phyloP scores from a whole-genome alignment of 129 eudicot species.

The Tanacetum coccineum region DNA sequence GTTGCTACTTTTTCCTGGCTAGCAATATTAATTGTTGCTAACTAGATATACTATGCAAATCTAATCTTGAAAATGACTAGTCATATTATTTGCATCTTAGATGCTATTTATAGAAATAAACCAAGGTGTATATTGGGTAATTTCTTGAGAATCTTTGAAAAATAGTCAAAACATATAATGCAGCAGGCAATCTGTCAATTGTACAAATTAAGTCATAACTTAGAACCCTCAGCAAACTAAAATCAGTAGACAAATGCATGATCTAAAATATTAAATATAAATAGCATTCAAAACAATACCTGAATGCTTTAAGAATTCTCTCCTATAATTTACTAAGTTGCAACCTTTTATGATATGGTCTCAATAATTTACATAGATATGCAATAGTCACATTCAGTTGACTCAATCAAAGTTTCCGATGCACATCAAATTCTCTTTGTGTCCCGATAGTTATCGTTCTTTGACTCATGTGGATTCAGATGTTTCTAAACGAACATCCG shows the following conservation, averaged over 20 bases:
- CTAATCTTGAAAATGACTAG: constrained; percentile 22
- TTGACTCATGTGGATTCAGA: too few species aligned
- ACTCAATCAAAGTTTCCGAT: too few species aligned
- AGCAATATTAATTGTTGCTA: constrained; percentile 17
- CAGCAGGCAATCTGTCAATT: background rate
- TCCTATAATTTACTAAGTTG: too few species aligned
- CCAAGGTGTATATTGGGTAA: constrained; percentile 12
- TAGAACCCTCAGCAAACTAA: background rate
- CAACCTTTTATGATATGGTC: too few species aligned
- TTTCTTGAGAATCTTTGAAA: constrained; percentile 1
- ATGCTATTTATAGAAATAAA: constrained; percentile 8
- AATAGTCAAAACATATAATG: constrained; percentile 1
- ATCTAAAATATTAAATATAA: background rate
- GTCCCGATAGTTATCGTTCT: too few species aligned
- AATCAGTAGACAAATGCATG: background rate
- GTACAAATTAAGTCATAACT: background rate
- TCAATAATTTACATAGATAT: background rate
- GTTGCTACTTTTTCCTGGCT: constrained; percentile 21
- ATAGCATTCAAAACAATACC: background rate
- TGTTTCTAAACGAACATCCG: too few species aligned
- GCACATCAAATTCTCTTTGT: too few species aligned
- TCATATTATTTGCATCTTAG: constrained; percentile 22
- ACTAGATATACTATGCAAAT: constrained; percentile 18
- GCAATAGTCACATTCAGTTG: background rate
- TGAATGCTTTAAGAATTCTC: background rate